Percentiles rank a stretch among this genome's conserved stretches.
Evolutionary conservation across 2,329 filamentous ascomycete genomes (phyloP).

Genomic region (Sporothrix luriei): DNA sequence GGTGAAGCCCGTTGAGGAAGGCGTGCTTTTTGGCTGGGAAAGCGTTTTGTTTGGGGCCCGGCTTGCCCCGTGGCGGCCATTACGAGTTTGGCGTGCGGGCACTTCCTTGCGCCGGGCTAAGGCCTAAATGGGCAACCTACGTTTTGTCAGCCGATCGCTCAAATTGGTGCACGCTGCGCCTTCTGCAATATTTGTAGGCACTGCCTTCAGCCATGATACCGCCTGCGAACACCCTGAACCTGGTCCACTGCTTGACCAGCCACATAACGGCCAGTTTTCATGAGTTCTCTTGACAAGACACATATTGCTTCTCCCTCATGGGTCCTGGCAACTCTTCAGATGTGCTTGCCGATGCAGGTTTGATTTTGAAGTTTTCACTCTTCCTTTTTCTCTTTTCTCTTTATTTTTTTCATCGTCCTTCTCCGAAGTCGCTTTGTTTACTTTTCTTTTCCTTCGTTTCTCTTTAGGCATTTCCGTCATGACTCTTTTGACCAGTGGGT

Average conservation of each 20-base stretch:
- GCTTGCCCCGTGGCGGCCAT: conserved; percentile 8
- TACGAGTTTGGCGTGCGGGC: not conserved
- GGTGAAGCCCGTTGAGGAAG: conserved; percentile 21
- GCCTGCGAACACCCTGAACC: not conserved
- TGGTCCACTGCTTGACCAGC: not conserved
- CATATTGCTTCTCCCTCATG: not conserved
- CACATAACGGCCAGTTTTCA: not conserved
- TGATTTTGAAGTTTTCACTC: not conserved
- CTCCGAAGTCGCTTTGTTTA: not conserved
- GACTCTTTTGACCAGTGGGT: too few relatives aligned
- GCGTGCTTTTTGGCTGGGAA: conserved; percentile 10
- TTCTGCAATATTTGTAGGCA: not conserved
- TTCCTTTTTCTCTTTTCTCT: not conserved
- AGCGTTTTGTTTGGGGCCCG: not conserved
- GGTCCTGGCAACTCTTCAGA: conserved; percentile 16
- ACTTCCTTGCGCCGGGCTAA: not conserved
- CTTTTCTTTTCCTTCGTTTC: not conserved
- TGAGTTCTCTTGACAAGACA: not conserved
- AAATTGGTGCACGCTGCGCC: not conserved
- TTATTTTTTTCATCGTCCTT: not conserved
- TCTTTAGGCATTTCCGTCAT: too few relatives aligned
- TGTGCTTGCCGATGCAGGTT: not conserved
- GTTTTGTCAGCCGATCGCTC: conserved; percentile 1
- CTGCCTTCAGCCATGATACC: not conserved
- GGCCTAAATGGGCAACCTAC: conserved; percentile 6